Evolutionary conservation across 345 rosid species (phyloP), one percentile per base, ranked within the genome.

Genomic region (Psidium guajava): DNA sequence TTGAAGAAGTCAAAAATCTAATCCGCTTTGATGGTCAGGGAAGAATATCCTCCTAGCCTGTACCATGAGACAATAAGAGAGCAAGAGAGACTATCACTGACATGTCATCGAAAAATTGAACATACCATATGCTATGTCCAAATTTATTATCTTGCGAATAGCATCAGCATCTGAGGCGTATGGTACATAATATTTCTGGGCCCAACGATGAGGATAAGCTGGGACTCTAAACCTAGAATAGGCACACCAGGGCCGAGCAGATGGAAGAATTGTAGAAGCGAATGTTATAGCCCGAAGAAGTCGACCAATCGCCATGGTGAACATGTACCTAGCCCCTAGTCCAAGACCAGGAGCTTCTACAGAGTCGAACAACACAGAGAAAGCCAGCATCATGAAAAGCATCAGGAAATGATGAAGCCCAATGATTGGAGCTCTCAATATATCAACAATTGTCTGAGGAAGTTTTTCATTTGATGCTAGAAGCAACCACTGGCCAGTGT

Each of bases 241-340:
- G 86, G 97, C 98, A 84, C 99, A 97, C 99, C 99, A 95, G 53
- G 99, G 98, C 75, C 98, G 90, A 54, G 98, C 93, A 86, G 99
- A 97, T 84, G 98, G 99, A 74, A 97, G 90, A 89, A 95, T 95
- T 27, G 99, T 97, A 18, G 99, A 94, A 32, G 90, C 90, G 85
- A 97, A 97, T 82, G 95, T 92, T 87, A 97, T 90, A 69, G 99
- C 95, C 84, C 98, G 94, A 87, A 97, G 95, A 87, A 97, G 94
- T 83, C 98, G 99, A 53, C 99, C 99, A 15, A 95, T 52, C 53
- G 91, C 98, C 98, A 95, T 97, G 50, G 98, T 95, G 91, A 95
- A 95, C 90, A 97, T 94, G 93, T 93, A 95, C 82, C 98, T 86
- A 47, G 99, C 98, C 42, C 96, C 98, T 82, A 97, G 89, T 83